Conservation (phyloP, 257 asterid genomes). For the Ajuga chamaepitys region DNA sequence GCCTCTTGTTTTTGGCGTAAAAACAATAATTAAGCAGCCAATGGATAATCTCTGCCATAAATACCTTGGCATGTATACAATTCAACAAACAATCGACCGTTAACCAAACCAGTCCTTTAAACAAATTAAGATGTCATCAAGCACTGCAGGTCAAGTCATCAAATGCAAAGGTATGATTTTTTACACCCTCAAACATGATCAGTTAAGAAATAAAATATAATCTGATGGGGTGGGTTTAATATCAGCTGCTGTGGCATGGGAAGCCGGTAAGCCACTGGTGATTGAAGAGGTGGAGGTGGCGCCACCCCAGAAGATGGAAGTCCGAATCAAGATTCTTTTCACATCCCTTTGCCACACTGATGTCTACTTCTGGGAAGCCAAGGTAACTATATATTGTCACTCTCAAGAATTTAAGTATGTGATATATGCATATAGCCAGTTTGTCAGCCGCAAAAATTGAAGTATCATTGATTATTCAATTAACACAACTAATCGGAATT, state of each 20-base stretch:
- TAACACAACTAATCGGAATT: no score
- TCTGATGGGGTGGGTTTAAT: constrained; percentile 10
- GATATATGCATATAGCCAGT: no score
- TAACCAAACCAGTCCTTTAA: neutral
- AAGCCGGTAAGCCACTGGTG: constrained; percentile 66
- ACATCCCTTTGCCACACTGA: constrained; percentile 80
- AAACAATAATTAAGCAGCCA: no score
- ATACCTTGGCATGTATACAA: neutral
- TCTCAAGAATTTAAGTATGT: no score
- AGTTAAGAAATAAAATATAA: neutral
- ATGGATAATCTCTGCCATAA: constrained; percentile 1
- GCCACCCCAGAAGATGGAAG: constrained; percentile 76
- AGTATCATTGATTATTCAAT: no score
- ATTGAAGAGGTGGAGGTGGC: constrained; percentile 73
- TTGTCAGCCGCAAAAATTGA: no score
- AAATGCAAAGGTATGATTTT: constrained; percentile 53
- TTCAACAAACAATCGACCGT: constrained; percentile 6
- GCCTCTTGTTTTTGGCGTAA: neutral
- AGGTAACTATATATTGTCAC: no score
- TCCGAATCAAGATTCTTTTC: constrained; percentile 58
- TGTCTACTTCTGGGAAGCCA: constrained; percentile 79
- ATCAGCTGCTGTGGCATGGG: constrained; percentile 72
- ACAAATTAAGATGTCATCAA: constrained; percentile 30
- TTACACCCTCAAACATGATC: neutral
- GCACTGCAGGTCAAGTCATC: constrained; percentile 49